Evolutionary conservation across 306 rosid species (phyloP).

Genomic region (Sindora glabra): DNA sequence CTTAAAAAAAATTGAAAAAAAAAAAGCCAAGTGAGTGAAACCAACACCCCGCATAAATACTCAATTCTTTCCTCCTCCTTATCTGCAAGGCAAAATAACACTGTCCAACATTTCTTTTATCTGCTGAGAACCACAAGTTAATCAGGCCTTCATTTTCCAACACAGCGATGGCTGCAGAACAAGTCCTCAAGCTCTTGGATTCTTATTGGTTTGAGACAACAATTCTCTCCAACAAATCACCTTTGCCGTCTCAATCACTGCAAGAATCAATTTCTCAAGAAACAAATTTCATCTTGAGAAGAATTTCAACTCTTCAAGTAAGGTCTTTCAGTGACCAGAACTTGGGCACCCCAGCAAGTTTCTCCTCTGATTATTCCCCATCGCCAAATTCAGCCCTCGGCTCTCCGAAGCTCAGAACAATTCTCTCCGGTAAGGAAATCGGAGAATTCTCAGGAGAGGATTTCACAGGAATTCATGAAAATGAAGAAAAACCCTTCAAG

Average conservation of each 20-base stretch:
- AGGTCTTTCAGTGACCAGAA: conserved; percentile 48
- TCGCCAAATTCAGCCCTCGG: conserved; percentile 35
- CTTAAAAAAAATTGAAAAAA: too few relatives aligned
- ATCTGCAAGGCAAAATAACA: too few relatives aligned
- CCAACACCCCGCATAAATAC: too few relatives aligned
- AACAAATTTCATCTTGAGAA: too few relatives aligned
- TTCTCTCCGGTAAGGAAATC: conserved; percentile 41
- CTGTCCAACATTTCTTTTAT: too few relatives aligned
- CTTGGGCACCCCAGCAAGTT: conserved; percentile 11
- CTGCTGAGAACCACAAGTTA: too few relatives aligned
- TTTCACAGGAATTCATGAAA: neutral
- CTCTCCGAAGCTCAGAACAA: conserved; percentile 28
- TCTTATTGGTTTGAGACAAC: conserved; percentile 48
- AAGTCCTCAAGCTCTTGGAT: conserved; percentile 55
- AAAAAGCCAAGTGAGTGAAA: too few relatives aligned
- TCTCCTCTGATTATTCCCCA: conserved; percentile 9
- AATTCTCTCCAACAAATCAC: conserved; percentile 25
- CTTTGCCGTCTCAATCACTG: conserved; percentile 3
- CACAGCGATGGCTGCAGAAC: conserved; percentile 44
- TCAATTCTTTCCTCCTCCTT: too few relatives aligned
- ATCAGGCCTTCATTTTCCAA: conserved; percentile 10
- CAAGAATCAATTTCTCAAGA: neutral
- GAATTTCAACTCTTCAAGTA: conserved; percentile 14
- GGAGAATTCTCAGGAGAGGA: conserved; percentile 14
- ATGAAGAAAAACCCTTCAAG: neutral